Conservation (phyloP, 805 yeast species). For the Yamadazyma sp. region DNA sequence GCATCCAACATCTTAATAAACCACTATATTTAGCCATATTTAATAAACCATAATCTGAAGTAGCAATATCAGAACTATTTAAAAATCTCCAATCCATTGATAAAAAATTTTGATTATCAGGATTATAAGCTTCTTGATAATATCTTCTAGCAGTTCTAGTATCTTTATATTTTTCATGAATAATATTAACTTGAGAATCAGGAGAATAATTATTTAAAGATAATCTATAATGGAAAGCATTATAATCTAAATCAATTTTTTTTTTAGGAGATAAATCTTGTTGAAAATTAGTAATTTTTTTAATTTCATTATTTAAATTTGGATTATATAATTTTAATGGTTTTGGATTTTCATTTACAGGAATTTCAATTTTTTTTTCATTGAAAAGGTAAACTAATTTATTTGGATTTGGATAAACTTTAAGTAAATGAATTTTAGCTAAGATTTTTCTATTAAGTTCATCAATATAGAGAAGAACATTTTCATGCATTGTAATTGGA, state of each 20-base stretch:
- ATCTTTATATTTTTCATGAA: conserved; percentile 10
- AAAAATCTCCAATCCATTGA: conserved; percentile 14
- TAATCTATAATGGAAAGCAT: conserved; percentile 8
- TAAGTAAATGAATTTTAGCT: conserved; percentile 8
- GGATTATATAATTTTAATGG: background rate
- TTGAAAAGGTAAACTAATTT: conserved; percentile 12
- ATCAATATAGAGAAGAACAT: conserved; percentile 9
- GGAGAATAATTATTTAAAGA: background rate
- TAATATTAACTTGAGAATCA: conserved; percentile 3
- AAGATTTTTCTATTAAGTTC: conserved; percentile 10
- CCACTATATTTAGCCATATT: conserved; percentile 25
- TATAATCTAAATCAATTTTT: conserved; percentile 4
- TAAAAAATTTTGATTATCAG: conserved; percentile 2
- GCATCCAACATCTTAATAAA: conserved; percentile 42
- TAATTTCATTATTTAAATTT: conserved; percentile 1
- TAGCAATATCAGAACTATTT: conserved; percentile 6
- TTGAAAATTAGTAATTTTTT: conserved; percentile 5
- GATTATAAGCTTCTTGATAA: conserved; percentile 12
- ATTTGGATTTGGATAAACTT: conserved; percentile 12
- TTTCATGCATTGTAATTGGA: conserved; percentile 11
- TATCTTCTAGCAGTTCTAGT: conserved; percentile 12
- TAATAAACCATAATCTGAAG: background rate
- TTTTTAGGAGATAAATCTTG: conserved; percentile 4
- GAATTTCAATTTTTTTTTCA: conserved; percentile 8
- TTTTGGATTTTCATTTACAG: conserved; percentile 8